Conservation (phyloP, 768 basidiomycete genomes). For the Agrocybe praecox region DNA sequence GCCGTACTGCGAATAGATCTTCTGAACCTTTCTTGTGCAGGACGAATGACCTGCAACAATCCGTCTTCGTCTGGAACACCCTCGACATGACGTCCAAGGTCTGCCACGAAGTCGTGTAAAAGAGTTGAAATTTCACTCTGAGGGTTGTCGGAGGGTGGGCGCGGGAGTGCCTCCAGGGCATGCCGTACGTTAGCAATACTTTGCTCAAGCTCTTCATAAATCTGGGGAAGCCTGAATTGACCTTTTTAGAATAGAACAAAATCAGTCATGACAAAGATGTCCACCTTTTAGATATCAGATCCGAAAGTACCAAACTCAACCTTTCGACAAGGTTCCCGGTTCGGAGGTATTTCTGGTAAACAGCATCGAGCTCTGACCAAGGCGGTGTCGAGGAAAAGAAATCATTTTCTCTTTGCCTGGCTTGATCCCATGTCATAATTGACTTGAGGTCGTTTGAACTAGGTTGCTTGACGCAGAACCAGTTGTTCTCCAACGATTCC, state of each 20-base stretch:
- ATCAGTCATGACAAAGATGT: no score
- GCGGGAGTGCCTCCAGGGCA: constrained; percentile 38
- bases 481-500: constrained; percentile 52
- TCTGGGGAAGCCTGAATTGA: constrained; percentile 66
- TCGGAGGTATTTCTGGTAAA: constrained; percentile 54
- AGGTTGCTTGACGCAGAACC: constrained; percentile 63
- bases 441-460: constrained; percentile 49
- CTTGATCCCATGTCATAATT: constrained; percentile 61
- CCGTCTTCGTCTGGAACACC: constrained; percentile 55
- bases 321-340: constrained; percentile 58
- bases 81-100: constrained; percentile 47
- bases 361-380: constrained; percentile 55
- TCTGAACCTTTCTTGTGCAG: constrained; percentile 48
- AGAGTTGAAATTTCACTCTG: constrained; percentile 53
- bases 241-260: constrained; percentile 9
- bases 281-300: constrained; percentile 67
- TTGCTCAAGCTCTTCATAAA: constrained; percentile 56
- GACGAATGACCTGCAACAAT: constrained; percentile 56
- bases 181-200: constrained; percentile 42
- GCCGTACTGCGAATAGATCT: constrained; percentile 50
- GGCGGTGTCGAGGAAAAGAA: constrained; percentile 57
- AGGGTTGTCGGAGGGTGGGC: constrained; percentile 56
- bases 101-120: constrained; percentile 46
- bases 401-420: constrained; percentile 54
- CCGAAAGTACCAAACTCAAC: constrained; percentile 61